Evolutionary conservation across 2,329 filamentous ascomycete genomes (phyloP).

Genomic region (Diaporthe caulivora): DNA sequence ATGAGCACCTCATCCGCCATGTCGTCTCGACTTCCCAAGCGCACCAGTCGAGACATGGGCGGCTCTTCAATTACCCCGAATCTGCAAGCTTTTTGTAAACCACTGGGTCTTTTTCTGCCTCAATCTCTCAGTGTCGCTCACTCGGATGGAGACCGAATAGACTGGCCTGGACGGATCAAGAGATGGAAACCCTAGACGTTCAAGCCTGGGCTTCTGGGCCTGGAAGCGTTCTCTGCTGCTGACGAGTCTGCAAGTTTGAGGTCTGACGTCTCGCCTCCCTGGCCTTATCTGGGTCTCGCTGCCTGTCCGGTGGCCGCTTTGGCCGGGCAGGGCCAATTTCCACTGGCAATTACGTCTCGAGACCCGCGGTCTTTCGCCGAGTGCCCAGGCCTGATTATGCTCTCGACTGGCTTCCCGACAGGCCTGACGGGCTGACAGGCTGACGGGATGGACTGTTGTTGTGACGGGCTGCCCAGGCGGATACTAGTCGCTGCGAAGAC

Average conservation of each 20-base stretch:
- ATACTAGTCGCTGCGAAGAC: no score
- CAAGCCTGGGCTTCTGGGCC: constrained; percentile 19
- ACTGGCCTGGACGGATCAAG: background rate
- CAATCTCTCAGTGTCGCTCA: background rate
- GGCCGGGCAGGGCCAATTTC: constrained; percentile 3
- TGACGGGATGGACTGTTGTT: background rate
- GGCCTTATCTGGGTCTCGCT: constrained; percentile 25
- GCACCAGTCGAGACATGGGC: constrained; percentile 10
- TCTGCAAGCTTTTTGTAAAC: background rate
- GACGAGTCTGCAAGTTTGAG: background rate
- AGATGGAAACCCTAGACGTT: background rate
- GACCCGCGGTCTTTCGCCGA: constrained; percentile 28
- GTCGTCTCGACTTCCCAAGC: background rate
- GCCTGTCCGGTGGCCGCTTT: constrained; percentile 5
- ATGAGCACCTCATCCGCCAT: background rate
- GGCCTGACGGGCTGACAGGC: background rate
- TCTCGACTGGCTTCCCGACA: no score
- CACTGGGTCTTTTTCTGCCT: background rate
- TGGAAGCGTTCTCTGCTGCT: background rate
- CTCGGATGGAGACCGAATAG: constrained; percentile 26
- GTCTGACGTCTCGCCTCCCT: constrained; percentile 20
- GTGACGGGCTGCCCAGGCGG: background rate
- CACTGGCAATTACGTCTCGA: constrained; percentile 15
- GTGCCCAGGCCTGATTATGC: constrained; percentile 5
- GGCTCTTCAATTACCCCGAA: background rate